Evolutionary conservation across 441 rosid species (phyloP).

Genomic region (Bruguiera hainesii): DNA sequence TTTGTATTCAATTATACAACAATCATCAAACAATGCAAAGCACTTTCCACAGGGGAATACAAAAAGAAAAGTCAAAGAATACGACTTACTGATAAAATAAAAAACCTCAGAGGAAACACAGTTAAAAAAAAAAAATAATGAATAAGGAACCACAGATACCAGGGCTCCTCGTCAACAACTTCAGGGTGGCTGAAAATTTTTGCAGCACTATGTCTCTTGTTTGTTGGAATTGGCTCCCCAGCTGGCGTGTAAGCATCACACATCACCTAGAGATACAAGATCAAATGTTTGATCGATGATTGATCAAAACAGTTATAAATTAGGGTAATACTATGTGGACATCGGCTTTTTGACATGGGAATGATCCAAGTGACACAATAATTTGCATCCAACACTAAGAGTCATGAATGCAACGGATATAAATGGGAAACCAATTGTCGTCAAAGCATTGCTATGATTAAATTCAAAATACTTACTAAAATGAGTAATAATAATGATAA

Average conservation of each 20-base stretch:
- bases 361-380: too few species aligned
- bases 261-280: conserved; percentile 42
- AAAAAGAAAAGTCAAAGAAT: not conserved
- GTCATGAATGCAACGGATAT: too few species aligned
- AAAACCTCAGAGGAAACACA: not conserved
- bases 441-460: too few species aligned
- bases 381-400: too few species aligned
- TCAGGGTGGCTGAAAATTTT: conserved; percentile 54
- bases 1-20: not conserved
- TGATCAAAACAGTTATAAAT: too few species aligned
- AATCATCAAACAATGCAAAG: not conserved
- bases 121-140: not conserved
- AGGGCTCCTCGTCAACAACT: conserved; percentile 55
- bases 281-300: not conserved
- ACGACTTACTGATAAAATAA: not conserved
- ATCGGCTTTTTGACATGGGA: too few species aligned
- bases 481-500: too few species aligned
- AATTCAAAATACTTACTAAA: too few species aligned
- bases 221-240: conserved; percentile 60
- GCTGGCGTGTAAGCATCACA: conserved; percentile 64
- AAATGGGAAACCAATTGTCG: too few species aligned
- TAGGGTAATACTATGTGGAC: too few species aligned
- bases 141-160: conserved; percentile 37
- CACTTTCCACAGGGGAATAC: not conserved
- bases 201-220: conserved; percentile 54